Conservation (phyloP, 257 asterid species). For the Solanum commersonii region DNA sequence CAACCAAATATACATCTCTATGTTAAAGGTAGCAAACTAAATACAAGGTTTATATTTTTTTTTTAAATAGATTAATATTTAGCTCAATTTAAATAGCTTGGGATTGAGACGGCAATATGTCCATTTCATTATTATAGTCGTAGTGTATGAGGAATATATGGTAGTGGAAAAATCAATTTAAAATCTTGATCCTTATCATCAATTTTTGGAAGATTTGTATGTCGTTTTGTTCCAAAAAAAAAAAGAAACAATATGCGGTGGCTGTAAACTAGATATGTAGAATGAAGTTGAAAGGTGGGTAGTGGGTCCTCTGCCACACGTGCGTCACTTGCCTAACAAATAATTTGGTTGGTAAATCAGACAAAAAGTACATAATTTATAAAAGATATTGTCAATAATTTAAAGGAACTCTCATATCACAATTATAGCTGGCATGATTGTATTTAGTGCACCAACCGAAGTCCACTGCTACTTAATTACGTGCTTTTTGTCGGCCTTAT, state of each 20-base stretch:
- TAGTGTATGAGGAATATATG: neutral
- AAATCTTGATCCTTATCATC: neutral
- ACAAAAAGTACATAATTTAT: neutral
- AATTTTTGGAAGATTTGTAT: neutral
- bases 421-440: neutral
- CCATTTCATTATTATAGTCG: neutral
- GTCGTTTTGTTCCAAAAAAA: neutral
- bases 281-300: conserved; percentile 25
- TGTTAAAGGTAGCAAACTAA: neutral
- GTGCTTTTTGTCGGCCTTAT: neutral
- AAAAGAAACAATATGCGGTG: neutral
- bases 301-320: conserved; percentile 36
- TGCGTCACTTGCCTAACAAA: conserved; percentile 11
- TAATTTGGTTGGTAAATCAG: neutral
- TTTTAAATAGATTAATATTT: neutral
- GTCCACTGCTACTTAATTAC: neutral
- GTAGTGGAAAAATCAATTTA: neutral
- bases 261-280: neutral
- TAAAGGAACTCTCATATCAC: neutral
- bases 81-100: too few relatives aligned
- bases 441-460: neutral
- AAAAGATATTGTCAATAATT: neutral
- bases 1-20: neutral
- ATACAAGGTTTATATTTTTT: neutral
- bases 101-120: too few relatives aligned